Evolutionary conservation across 176 grass and related monocot genomes (phyloP).

Genomic region (Zea luxurians): DNA sequence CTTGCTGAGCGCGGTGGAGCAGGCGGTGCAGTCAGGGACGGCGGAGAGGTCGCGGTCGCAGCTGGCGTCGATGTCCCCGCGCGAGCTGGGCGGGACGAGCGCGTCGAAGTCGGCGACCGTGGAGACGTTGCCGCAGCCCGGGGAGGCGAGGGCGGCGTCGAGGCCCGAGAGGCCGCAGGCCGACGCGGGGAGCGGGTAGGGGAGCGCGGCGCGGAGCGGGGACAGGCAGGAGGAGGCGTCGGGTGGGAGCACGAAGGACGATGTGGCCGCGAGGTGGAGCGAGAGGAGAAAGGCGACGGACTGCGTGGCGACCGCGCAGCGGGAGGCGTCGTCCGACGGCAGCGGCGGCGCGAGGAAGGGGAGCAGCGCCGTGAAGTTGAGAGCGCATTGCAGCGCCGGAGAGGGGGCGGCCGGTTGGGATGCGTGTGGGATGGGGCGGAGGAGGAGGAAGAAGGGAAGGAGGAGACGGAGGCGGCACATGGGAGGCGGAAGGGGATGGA

Average conservation of each 20-base stretch:
- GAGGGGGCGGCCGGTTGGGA: constrained; percentile 11
- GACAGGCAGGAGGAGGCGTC: constrained; percentile 45
- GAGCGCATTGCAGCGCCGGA: constrained; percentile 48
- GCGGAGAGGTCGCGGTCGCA: constrained; percentile 59
- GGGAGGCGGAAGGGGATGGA: neutral
- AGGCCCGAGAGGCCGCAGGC: constrained; percentile 52
- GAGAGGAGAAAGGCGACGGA: constrained; percentile 51
- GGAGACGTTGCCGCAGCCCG: constrained; percentile 67
- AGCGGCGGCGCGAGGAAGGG: constrained; percentile 33
- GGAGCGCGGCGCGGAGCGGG: constrained; percentile 31
- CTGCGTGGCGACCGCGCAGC: constrained; percentile 49
- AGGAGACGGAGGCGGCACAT: neutral
- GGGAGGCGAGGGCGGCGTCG: constrained; percentile 41
- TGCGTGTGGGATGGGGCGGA: constrained; percentile 17
- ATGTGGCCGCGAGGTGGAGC: constrained; percentile 50
- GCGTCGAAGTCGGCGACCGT: constrained; percentile 52
- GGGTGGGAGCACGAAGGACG: constrained; percentile 46
- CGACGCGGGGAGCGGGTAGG: constrained; percentile 46
- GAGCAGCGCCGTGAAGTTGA: constrained; percentile 63
- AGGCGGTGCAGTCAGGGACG: constrained; percentile 64
- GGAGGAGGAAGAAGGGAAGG: neutral
- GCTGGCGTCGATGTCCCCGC: constrained; percentile 45
- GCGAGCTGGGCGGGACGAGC: constrained; percentile 40
- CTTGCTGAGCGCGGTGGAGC: constrained; percentile 58
- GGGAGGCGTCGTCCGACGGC: constrained; percentile 25